phyloP scores from a whole-genome alignment of 2,329 filamentous ascomycete species.

The Aciculosporium take region DNA sequence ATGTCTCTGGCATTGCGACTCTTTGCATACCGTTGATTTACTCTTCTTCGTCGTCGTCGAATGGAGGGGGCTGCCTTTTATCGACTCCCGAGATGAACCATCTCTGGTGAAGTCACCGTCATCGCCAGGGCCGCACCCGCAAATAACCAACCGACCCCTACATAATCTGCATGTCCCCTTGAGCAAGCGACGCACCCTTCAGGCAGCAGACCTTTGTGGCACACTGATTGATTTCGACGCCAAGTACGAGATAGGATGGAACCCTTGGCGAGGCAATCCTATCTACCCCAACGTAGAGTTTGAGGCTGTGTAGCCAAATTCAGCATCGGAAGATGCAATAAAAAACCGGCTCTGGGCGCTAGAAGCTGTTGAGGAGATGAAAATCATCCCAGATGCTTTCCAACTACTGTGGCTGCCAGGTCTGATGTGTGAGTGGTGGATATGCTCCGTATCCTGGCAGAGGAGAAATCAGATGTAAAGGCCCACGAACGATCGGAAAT shows the following conservation, averaged over 20 bases:
- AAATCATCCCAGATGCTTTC: conserved; percentile 10
- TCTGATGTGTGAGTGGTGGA: conserved; percentile 80
- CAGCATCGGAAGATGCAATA: conserved; percentile 57
- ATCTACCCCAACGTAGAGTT: conserved; percentile 74
- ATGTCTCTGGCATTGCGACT: neutral
- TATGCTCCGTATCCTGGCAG: conserved; percentile 70
- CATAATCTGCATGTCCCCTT: conserved; percentile 67
- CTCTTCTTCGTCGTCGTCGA: conserved; percentile 9
- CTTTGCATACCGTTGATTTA: neutral
- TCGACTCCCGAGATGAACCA: conserved; percentile 5
- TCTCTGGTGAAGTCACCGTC: neutral
- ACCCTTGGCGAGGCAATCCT: conserved; percentile 53
- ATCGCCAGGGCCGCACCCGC: conserved; percentile 2
- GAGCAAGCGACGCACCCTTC: conserved; percentile 56
- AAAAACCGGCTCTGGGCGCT: conserved; percentile 53
- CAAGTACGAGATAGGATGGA: conserved; percentile 61
- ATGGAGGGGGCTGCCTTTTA: conserved; percentile 9
- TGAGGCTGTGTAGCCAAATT: conserved; percentile 63
- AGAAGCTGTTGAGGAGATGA: conserved; percentile 52
- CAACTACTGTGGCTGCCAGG: conserved; percentile 27
- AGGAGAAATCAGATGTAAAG: neutral
- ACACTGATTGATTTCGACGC: conserved; percentile 61
- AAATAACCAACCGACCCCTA: conserved; percentile 37
- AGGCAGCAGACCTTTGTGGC: conserved; percentile 55
- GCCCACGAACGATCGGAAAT: too few relatives aligned